These are phyloP conservation scores for Acanthamoeba lenticulata DNA, from an alignment of 208 protist species.

Conservation along the genomic window DNA sequence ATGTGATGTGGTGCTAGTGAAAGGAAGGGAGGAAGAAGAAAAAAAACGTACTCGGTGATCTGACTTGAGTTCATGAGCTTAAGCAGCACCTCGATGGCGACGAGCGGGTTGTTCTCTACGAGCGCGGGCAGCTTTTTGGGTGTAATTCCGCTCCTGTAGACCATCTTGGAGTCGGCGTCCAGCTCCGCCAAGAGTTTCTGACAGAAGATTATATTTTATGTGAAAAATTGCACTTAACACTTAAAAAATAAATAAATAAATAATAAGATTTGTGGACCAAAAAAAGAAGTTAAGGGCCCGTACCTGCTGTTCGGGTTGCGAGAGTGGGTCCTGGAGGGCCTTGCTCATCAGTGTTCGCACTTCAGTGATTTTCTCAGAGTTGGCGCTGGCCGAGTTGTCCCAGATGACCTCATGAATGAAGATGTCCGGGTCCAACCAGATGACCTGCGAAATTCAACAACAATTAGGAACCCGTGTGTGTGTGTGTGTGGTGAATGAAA, in stretches of 20 bases:
- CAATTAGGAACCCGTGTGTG: background rate
- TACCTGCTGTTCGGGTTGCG: slow-evolving; percentile 61
- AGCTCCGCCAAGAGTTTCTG: slow-evolving; percentile 73
- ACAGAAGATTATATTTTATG: no score
- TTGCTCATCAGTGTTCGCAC: slow-evolving; percentile 56
- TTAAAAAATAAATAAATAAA: no score
- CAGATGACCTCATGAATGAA: slow-evolving; percentile 42
- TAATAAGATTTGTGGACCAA: no score
- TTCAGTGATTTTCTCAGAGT: background rate
- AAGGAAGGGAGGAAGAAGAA: background rate
- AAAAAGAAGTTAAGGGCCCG: background rate
- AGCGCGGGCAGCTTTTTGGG: slow-evolving; percentile 84
- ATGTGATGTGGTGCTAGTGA: background rate
- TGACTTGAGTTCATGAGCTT: slow-evolving; percentile 85
- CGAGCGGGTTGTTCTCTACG: slow-evolving; percentile 88
- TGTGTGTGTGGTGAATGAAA: background rate
- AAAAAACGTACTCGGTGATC: slow-evolving; percentile 85
- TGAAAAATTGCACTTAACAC: background rate
- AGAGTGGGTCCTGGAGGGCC: slow-evolving; percentile 36
- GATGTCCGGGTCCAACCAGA: slow-evolving; percentile 54
- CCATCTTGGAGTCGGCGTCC: slow-evolving; percentile 82
- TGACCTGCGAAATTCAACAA: background rate
- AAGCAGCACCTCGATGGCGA: slow-evolving; percentile 89
- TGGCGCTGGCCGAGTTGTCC: background rate
- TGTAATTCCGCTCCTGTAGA: slow-evolving; percentile 83